Conservation (phyloP, 768 basidiomycete species). For the Calvatia gigantea region DNA sequence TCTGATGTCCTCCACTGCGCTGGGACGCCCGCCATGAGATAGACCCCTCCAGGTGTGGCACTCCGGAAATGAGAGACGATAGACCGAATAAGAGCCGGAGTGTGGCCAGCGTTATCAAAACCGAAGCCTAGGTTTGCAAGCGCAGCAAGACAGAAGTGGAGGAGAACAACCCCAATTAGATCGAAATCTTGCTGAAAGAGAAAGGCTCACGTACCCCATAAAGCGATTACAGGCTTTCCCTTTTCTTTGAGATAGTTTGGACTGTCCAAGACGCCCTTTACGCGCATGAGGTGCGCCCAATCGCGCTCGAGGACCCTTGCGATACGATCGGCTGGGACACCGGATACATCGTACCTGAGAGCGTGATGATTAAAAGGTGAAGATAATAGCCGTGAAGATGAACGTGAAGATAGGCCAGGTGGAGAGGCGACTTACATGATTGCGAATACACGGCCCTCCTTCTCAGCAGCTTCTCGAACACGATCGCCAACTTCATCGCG, state of each 20-base stretch:
- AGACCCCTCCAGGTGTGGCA: conserved; percentile 69
- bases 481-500: conserved; percentile 73
- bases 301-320: conserved; percentile 64
- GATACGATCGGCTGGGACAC: conserved; percentile 70
- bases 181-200: not conserved
- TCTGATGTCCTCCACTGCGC: conserved; percentile 72
- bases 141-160: not conserved
- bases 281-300: conserved; percentile 66
- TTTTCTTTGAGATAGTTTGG: conserved; percentile 72
- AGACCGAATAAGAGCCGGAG: conserved; percentile 53
- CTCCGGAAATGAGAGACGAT: conserved; percentile 56
- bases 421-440: conserved; percentile 59
- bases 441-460: conserved; percentile 76
- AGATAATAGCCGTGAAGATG: too few relatives aligned
- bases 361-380: conserved; percentile 3
- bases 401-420: not conserved
- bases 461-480: conserved; percentile 75
- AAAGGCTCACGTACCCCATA: conserved; percentile 53
- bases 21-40: conserved; percentile 68
- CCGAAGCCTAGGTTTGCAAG: conserved; percentile 54
- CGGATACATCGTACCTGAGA: conserved; percentile 80
- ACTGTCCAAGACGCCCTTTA: conserved; percentile 61
- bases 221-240: conserved; percentile 64
- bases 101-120: conserved; percentile 56
- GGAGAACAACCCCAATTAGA: not conserved